Percentiles rank a stretch among this genome's conserved stretches.
These are phyloP conservation scores for Citrullus colocynthis DNA, from an alignment of 306 rosid genomes.

Conservation along the genomic window DNA sequence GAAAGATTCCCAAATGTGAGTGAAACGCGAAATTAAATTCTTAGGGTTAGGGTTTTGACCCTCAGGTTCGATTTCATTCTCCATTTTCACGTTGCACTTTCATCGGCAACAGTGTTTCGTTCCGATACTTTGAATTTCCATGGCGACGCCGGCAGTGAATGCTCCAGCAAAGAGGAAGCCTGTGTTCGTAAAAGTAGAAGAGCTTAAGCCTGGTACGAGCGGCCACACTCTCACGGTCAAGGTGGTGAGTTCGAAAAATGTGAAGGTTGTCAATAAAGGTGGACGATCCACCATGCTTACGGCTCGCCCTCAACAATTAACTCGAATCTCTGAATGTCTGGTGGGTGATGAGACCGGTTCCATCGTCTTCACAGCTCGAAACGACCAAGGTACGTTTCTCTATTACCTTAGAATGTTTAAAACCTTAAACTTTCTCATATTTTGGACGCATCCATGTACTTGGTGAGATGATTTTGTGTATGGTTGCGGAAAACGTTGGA, in stretches of 20 bases:
- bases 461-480: not conserved
- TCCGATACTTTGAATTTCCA: not conserved
- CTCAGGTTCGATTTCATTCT: not conserved
- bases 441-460: too few species aligned
- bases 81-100: not conserved
- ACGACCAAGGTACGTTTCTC: slow-evolving; percentile 52
- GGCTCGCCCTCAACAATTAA: slow-evolving; percentile 31
- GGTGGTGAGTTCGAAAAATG: slow-evolving; percentile 48
- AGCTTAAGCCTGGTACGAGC: slow-evolving; percentile 61
- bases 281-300: slow-evolving; percentile 39
- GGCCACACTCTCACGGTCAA: slow-evolving; percentile 82
- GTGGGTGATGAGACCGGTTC: slow-evolving; percentile 73
- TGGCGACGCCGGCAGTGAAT: slow-evolving; percentile 13
- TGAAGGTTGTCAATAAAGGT: slow-evolving; percentile 25
- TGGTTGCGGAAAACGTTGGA: not conserved
- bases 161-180: slow-evolving; percentile 61
- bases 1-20: not conserved
- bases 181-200: slow-evolving; percentile 64
- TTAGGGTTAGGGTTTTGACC: slow-evolving; percentile 12
- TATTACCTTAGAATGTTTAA: too few species aligned
- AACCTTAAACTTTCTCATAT: not conserved
- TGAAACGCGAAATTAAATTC: not conserved
- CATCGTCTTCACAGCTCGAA: slow-evolving; percentile 75
- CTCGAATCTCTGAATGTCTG: slow-evolving; percentile 64
- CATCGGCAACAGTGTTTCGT: not conserved